Base-by-base conservation (phyloP, 805 yeast species). In the Zygosaccharomyces pseudorouxii region DNA sequence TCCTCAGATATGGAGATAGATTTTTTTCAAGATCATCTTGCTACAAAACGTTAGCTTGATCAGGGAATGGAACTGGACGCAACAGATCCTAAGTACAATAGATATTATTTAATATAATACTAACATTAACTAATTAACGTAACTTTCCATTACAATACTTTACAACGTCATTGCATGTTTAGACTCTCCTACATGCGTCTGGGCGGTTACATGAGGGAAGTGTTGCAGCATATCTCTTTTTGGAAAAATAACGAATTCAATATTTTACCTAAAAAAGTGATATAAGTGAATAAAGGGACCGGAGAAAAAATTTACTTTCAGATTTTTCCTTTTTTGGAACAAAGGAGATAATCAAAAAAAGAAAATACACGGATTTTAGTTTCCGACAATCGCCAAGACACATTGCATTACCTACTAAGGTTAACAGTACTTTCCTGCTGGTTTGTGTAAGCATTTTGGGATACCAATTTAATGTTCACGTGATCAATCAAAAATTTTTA, bases 1-100 rank as follows among this genome's bases (percentile, higher is more conserved):
- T 57, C 64, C 9, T 54, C 66, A 4, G 43, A 49, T 16, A 55
- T 55, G 60, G 66, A 62, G 14, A 49, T 60, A 20, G 52, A 58
- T 33, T 63, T 62, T 51, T 57, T 54, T 43, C 60, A 55, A 20
- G 48, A 52, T 16, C 57, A 53, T 19, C 46, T 48, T 19, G 46
- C 49, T 31, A 20, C 37, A 20, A 59, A 59, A 40, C 54, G 59
- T 35, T 46, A 40, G 38, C 46, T 33, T 16, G 12, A 29, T 7
- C 35, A 31, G 9, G 18, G 19, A 18, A 33, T 33, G 16, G 16
- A 9, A 9, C 16, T 14, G 20, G 20, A n/a, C 12, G 7, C 20
- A n/a, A 10, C 37, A 6, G 7, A 33, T 33, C 16, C 18, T 33
- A 33, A 5, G 37, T 33, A 33, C 37, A 9, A 33, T 33, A 33